Evolutionary conservation across 768 basidiomycete genomes (phyloP), one percentile per base, ranked within the genome.

Genomic region (Candolleomyces aberdarensis): DNA sequence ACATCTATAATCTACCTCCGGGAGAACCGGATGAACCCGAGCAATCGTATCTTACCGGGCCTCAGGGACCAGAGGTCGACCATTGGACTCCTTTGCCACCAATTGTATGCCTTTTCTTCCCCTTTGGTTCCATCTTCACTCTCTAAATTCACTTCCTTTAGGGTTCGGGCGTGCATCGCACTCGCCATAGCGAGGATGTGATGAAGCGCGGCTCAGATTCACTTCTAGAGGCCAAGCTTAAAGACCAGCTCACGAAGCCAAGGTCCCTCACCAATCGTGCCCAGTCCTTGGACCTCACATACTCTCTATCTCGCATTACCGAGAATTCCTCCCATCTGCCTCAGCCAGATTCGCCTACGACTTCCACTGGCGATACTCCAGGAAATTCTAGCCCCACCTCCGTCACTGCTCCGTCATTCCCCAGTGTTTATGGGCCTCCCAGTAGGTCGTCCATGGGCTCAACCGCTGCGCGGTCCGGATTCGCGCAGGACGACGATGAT

Each of bases 261-360:
- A 88, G 92, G 52, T 89, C 91, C 4, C 76, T 94, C 63, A 87
- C 87, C 63, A 92, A 92, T 66, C 89, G 94, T 17, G 94, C 94
- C 0, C 94, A 96, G 71, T 92, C 90, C 5, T 86, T 96, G 51
- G 94, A 96, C 70, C 77, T 96, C 64, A 93, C 91, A 0, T 86
- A 86, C 65, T 94, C 93, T 6, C 81, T 94, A 32, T 87, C 86
- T n/a, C 87, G 86, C 57, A 92, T 93, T 65, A 85, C 86, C 5
- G 92, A 92, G 68, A 81, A 85, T 19, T 70, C 77, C 46, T 79
- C 85, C 58, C 78, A 83, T 56, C 75, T 87, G 49, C 82, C 83
- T 26, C 86, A 84, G 43, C 90, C 91, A 1, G 90, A 92, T 54
- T 94, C 91, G 1, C 91, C 91, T 0, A 91, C 90, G 41, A 89